Evolutionary conservation across 352 stramenopile species (phyloP).

Genomic region (Pythium sukuiense): DNA sequence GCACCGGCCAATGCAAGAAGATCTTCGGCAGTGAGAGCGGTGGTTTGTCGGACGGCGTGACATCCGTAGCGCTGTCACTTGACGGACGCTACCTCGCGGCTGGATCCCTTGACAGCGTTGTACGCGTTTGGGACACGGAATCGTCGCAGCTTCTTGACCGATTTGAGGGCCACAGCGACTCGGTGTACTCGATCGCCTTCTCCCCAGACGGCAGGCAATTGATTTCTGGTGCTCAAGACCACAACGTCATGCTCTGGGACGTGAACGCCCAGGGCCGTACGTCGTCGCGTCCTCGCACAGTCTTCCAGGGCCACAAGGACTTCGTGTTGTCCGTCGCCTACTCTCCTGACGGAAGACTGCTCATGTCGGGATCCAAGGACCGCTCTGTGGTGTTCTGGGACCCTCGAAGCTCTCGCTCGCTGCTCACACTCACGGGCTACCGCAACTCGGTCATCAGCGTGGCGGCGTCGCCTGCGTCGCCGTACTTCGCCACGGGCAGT

Average conservation of each 20-base stretch:
- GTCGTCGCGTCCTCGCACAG: constrained; percentile 79
- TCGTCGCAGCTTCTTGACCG: constrained; percentile 78
- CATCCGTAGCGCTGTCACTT: constrained; percentile 75
- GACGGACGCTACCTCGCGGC: constrained; percentile 77
- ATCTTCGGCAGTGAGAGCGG: constrained; percentile 83
- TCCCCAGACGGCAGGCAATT: constrained; percentile 86
- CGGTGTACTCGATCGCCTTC: constrained; percentile 88
- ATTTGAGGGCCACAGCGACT: constrained; percentile 83
- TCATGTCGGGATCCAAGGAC: constrained; percentile 88
- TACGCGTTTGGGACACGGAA: constrained; percentile 86
- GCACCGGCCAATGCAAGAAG: constrained; percentile 81
- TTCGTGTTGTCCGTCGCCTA: constrained; percentile 86
- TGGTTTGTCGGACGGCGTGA: constrained; percentile 78
- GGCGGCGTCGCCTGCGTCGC: constrained; percentile 75
- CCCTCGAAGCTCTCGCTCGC: constrained; percentile 74
- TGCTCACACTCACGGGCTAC: constrained; percentile 81
- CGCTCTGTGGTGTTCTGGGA: constrained; percentile 89
- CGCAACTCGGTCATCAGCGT: constrained; percentile 89
- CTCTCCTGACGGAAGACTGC: constrained; percentile 86
- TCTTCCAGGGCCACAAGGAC: constrained; percentile 88
- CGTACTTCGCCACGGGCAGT: constrained; percentile 85
- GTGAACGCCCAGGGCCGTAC: constrained; percentile 77
- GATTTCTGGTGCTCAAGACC: constrained; percentile 82
- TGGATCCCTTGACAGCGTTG: constrained; percentile 83
- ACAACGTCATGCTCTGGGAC: constrained; percentile 89